Conservation (phyloP, 2,329 filamentous ascomycete genomes). For the Epichloe hybrida region DNA sequence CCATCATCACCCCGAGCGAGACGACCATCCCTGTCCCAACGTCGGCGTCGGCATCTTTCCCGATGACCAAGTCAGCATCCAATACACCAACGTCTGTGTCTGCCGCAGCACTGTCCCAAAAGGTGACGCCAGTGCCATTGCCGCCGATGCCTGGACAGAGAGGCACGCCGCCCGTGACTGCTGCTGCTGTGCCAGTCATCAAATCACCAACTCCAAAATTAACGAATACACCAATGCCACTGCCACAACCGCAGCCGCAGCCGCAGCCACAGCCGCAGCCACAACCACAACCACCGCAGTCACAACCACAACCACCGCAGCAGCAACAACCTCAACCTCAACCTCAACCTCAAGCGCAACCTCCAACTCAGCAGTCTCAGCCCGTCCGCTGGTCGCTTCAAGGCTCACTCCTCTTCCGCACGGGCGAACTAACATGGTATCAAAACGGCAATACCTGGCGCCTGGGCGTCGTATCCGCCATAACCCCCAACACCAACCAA, state of each 20-base stretch:
- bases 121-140: slow-evolving; percentile 24
- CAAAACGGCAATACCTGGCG: slow-evolving; percentile 33
- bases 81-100: slow-evolving; percentile 4
- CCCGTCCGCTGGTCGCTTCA: slow-evolving; percentile 19
- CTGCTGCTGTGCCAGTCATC: neutral
- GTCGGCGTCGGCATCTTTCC: slow-evolving; percentile 4
- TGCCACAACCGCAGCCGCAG: neutral
- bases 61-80: slow-evolving; percentile 2
- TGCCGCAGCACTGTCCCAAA: slow-evolving; percentile 8
- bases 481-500: slow-evolving; percentile 12
- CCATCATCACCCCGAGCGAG: slow-evolving; percentile 8
- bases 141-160: slow-evolving; percentile 21
- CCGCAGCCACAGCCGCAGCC: neutral
- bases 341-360: slow-evolving; percentile 11
- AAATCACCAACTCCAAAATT: slow-evolving; percentile 3
- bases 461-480: slow-evolving; percentile 29
- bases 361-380: slow-evolving; percentile 4
- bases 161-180: slow-evolving; percentile 18
- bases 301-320: slow-evolving; percentile 4
- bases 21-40: slow-evolving; percentile 5
- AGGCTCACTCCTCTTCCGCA: slow-evolving; percentile 27
- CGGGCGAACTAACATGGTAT: slow-evolving; percentile 38
- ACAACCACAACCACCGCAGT: slow-evolving; percentile 6
- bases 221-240: slow-evolving; percentile 5
- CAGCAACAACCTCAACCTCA: slow-evolving; percentile 5